phyloP scores from a whole-genome alignment of 2,329 filamentous ascomycete species.

The Chaetothyriales sp. region DNA sequence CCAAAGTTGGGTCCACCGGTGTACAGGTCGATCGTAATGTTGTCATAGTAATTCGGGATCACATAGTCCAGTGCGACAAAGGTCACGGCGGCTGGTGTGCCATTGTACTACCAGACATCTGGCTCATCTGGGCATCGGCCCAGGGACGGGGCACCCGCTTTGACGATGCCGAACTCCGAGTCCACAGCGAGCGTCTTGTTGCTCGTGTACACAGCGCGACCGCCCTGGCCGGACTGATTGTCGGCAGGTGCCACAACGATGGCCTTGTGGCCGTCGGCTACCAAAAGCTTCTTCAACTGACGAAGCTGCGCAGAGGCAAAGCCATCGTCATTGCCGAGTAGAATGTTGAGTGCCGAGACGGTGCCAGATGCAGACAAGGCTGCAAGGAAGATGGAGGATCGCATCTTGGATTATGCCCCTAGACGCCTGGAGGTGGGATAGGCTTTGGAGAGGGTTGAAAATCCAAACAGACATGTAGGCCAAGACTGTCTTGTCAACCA shows the following conservation, averaged over 20 bases:
- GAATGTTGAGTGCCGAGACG: conserved; percentile 15
- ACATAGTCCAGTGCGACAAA: conserved; percentile 46
- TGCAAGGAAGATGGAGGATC: conserved; percentile 4
- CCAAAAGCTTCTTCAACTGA: conserved; percentile 28
- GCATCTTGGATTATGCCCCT: conserved; percentile 2
- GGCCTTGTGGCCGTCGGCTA: conserved; percentile 25
- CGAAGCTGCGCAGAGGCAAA: conserved; percentile 31
- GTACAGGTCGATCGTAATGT: conserved; percentile 40
- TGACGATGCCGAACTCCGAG: conserved; percentile 35
- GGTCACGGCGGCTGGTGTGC: conserved; percentile 43
- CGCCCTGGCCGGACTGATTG: conserved; percentile 35
- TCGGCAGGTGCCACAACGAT: conserved; percentile 31
- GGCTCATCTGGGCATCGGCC: conserved; percentile 39
- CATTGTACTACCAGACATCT: conserved; percentile 49
- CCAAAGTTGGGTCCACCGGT: conserved; percentile 45
- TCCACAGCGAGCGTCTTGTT: conserved; percentile 29
- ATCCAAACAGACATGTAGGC: neutral
- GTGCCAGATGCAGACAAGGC: conserved; percentile 3
- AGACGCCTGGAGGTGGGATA: neutral
- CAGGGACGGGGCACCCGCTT: conserved; percentile 34
- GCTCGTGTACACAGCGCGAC: conserved; percentile 32
- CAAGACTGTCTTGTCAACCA: neutral
- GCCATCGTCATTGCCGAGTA: conserved; percentile 26
- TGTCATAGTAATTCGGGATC: conserved; percentile 36
- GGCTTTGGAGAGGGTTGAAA: no score